Evolutionary conservation across 1,284 basidiomycete genomes (phyloP), one percentile per base, ranked within the genome.

Genomic region (Kwoniella shivajii): DNA sequence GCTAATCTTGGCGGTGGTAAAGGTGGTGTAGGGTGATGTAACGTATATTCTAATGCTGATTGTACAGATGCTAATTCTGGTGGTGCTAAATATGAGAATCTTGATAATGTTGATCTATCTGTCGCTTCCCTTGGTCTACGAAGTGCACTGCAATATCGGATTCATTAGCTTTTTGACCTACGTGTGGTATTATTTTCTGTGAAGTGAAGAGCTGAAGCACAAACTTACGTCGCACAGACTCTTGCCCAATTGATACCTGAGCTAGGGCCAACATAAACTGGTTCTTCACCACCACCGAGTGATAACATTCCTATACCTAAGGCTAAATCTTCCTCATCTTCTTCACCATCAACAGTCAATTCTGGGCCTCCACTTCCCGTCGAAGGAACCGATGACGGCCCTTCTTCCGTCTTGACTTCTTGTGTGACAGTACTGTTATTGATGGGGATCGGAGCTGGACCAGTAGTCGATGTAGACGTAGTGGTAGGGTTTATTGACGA

Each of bases 201-300:
- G 20, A 22, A 38, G 31, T 29, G 39, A 31, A 30, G 11, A 13
- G 24, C 0, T 18, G 14, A 43, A 22, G 14, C 20, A 38, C 26
- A 26, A 5, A 63, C 67, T 56, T 38, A 68, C 67, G 65, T 64
- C 9, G 67, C 63, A 48, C 67, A 69, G 11, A 69, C 63, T 50
- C 67, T 62, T 10, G 67, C 67, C 67, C 67, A 69, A 31, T 66
- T 69, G 48, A 69, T 60, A 7, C 67, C 67, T 7, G 67, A 69
- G 39, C 65, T 67, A 20, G 63, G 65, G 20, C 67, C 67, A 4
- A 69, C 63, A 58, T 67, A 69, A 6, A 69, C 59, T n/a, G 67
- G 67, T 45, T 69, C 67, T 27, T 62, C 67, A 4, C 59, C 56
- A 0, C 67, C 67, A 38, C 59, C 56, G 9, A 69, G 50, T 50